Conservation (phyloP, 441 rosid species). For the Populus hybrid region DNA sequence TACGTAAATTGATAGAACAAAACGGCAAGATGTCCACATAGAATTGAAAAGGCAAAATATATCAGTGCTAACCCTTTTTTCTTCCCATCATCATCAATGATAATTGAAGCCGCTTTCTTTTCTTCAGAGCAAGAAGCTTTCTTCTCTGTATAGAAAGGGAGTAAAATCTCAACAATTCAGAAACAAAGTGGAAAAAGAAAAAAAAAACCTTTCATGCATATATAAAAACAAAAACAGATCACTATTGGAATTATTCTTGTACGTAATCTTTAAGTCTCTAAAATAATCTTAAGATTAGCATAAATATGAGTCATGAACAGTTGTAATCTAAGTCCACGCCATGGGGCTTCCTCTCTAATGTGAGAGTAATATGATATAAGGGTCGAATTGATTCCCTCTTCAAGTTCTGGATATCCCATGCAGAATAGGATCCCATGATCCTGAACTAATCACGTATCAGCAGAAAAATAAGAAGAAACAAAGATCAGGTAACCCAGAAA, state of each 20-base stretch:
- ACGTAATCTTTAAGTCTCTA: not conserved
- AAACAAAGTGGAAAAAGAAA: not conserved
- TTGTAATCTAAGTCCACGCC: too few relatives aligned
- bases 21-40: slow-evolving; percentile 7
- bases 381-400: too few relatives aligned
- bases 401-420: too few relatives aligned
- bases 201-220: not conserved
- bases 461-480: not conserved
- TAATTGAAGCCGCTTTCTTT: slow-evolving; percentile 42
- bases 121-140: slow-evolving; percentile 49
- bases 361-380: too few relatives aligned
- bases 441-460: too few relatives aligned
- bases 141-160: slow-evolving; percentile 36
- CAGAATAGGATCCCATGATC: too few relatives aligned
- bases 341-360: too few relatives aligned
- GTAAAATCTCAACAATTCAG: not conserved
- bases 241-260: too few relatives aligned
- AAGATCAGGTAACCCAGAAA: not conserved
- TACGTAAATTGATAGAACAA: not conserved
- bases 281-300: not conserved
- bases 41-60: slow-evolving; percentile 1
- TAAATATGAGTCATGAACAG: too few relatives aligned
- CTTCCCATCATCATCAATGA: slow-evolving; percentile 46
- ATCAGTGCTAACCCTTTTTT: slow-evolving; percentile 45
- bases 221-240: slow-evolving; percentile 2